These are phyloP conservation scores for Plasmopara muralis DNA, from an alignment of 352 stramenopile genomes.

Conservation along the genomic window DNA sequence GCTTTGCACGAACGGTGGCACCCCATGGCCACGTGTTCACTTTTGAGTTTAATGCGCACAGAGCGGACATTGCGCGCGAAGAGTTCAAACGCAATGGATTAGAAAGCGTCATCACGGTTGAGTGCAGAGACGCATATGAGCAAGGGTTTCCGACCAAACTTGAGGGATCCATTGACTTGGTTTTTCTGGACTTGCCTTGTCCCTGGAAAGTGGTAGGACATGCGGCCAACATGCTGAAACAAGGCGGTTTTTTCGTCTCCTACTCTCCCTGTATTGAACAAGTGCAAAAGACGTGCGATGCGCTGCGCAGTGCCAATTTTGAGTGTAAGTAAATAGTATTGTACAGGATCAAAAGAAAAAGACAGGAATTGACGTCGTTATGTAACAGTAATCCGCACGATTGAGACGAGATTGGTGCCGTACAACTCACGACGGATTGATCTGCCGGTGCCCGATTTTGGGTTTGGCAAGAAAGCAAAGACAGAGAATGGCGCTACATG, in stretches of 20 bases:
- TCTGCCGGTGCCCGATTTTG: conserved; percentile 68
- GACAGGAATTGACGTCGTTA: background rate
- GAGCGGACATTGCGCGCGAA: conserved; percentile 86
- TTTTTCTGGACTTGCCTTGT: conserved; percentile 98
- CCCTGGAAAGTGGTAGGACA: conserved; percentile 95
- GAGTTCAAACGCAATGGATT: conserved; percentile 94
- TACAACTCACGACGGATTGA: conserved; percentile 66
- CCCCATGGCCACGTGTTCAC: conserved; percentile 92
- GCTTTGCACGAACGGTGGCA: conserved; percentile 86
- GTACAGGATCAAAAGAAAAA: background rate
- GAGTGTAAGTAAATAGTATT: conserved; percentile 42
- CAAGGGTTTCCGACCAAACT: conserved; percentile 75
- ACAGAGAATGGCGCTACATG: conserved; percentile 10
- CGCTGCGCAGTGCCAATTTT: conserved; percentile 69
- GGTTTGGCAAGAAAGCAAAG: conserved; percentile 29
- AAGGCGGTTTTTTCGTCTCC: conserved; percentile 89
- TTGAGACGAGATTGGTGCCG: conserved; percentile 91
- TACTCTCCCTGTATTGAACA: conserved; percentile 99
- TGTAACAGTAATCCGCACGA: conserved; percentile 70
- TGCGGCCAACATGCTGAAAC: conserved; percentile 89
- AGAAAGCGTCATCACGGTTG: conserved; percentile 86
- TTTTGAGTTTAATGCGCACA: conserved; percentile 97
- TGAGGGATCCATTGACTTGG: conserved; percentile 82
- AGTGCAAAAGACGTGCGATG: conserved; percentile 88
- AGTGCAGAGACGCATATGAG: conserved; percentile 94